These are phyloP conservation scores for Patellaria atrata DNA, from an alignment of 495 filamentous ascomycete species.

Conservation along the genomic window DNA sequence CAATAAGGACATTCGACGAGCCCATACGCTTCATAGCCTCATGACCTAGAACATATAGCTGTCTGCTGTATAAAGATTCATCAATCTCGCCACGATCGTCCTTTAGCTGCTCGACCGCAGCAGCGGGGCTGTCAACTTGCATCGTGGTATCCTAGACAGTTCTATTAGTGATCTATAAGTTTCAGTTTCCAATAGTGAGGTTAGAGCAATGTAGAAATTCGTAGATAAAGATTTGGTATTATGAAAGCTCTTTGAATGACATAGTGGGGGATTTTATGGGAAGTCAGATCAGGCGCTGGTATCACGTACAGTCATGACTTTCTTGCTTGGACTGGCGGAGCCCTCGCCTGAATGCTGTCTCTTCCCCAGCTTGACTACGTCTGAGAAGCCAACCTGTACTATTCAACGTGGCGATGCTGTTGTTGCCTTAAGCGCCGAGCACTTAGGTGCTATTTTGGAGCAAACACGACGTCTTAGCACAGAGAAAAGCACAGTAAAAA, in stretches of 20 bases:
- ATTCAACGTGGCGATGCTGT: too few relatives aligned
- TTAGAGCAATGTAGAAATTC: background rate
- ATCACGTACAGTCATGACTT: conserved; percentile 65
- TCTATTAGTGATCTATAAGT: conserved; percentile 5
- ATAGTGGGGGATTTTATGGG: too few relatives aligned
- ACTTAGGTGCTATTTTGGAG: too few relatives aligned
- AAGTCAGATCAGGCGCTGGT: background rate
- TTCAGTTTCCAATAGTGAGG: too few relatives aligned
- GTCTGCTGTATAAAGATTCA: conserved; percentile 92
- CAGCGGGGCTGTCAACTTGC: conserved; percentile 58
- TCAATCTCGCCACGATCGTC: conserved; percentile 61
- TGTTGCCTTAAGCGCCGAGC: too few relatives aligned
- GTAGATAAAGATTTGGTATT: background rate
- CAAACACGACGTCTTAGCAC: too few relatives aligned
- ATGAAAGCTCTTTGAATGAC: too few relatives aligned
- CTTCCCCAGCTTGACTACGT: conserved; percentile 61
- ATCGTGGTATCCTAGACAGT: conserved; percentile 52
- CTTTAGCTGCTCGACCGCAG: conserved; percentile 43
- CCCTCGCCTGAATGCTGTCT: conserved; percentile 72
- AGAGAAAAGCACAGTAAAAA: too few relatives aligned
- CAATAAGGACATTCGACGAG: conserved; percentile 85
- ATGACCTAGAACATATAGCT: conserved; percentile 95
- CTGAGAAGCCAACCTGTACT: conserved; percentile 13
- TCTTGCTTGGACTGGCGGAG: conserved; percentile 57
- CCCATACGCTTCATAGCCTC: conserved; percentile 99